These are phyloP conservation scores for Diaporthe humulicola DNA, from an alignment of 2,329 filamentous ascomycete species.

Conservation along the genomic window DNA sequence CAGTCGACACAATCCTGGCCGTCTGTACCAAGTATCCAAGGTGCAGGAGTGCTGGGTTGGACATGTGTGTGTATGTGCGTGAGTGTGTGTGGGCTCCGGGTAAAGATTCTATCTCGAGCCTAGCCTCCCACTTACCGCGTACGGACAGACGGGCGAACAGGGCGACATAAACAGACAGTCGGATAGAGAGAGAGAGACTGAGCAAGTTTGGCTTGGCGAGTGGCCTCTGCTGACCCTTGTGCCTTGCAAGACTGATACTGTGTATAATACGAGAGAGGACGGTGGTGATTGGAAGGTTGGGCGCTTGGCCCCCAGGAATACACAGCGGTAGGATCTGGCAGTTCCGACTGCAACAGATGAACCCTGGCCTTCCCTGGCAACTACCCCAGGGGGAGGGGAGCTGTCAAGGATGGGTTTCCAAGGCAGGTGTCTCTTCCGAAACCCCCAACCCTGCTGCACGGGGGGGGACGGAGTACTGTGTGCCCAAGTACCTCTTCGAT, in stretches of 20 bases:
- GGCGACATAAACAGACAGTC: neutral
- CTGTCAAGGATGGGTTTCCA: neutral
- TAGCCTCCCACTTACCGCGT: neutral
- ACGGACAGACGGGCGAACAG: neutral
- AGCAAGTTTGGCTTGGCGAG: neutral
- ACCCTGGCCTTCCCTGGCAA: neutral
- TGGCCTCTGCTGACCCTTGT: neutral
- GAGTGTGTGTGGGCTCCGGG: slow-evolving; percentile 16
- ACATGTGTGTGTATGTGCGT: neutral
- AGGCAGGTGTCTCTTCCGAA: slow-evolving; percentile 30
- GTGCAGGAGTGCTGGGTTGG: neutral
- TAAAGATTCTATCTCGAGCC: slow-evolving; percentile 14
- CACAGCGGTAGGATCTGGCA: slow-evolving; percentile 12
- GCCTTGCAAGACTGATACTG: slow-evolving; percentile 14
- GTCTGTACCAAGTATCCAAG: slow-evolving; percentile 16
- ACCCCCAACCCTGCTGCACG: slow-evolving; percentile 8
- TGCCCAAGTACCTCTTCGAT: slow-evolving; percentile 4
- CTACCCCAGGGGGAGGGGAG: neutral
- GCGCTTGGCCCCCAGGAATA: neutral
- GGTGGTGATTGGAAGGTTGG: slow-evolving; percentile 10
- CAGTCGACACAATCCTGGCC: neutral
- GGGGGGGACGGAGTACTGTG: neutral
- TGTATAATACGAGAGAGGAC: slow-evolving; percentile 7
- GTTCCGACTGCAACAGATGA: neutral
- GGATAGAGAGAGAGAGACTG: neutral